Conservation (phyloP, 768 basidiomycete species). For the Russula griseocarnosa region DNA sequence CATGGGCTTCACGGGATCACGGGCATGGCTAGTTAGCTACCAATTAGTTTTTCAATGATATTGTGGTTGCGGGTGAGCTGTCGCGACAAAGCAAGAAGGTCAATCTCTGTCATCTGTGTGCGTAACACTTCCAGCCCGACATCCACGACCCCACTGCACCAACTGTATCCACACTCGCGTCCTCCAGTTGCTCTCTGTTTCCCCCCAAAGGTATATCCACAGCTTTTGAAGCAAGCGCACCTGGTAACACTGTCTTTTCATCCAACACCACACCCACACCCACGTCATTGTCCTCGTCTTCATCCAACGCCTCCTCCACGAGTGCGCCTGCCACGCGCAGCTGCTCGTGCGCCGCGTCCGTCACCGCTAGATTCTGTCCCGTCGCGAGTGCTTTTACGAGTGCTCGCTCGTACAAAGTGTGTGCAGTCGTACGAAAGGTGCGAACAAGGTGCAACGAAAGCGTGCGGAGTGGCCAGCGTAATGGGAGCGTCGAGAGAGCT, state of each 20-base stretch:
- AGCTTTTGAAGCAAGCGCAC: neutral
- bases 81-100: neutral
- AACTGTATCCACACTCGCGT: neutral
- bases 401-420: slow-evolving; percentile 62
- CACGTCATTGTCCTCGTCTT: neutral
- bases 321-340: slow-evolving; percentile 17
- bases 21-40: slow-evolving; percentile 1
- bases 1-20: neutral
- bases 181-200: slow-evolving; percentile 6
- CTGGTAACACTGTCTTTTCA: slow-evolving; percentile 9
- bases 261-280: slow-evolving; percentile 8
- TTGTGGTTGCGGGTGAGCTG: neutral
- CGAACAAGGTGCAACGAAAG: slow-evolving; percentile 34
- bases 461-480: slow-evolving; percentile 71
- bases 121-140: slow-evolving; percentile 16
- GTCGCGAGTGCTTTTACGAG: slow-evolving; percentile 75
- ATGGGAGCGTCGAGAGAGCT: slow-evolving; percentile 69
- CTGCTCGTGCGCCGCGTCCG: slow-evolving; percentile 11
- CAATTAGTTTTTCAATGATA: neutral
- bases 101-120: slow-evolving; percentile 1
- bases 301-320: slow-evolving; percentile 13
- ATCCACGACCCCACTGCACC: slow-evolving; percentile 12
- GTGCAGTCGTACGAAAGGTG: slow-evolving; percentile 32
- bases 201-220: slow-evolving; percentile 5
- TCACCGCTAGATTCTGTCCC: slow-evolving; percentile 70